phyloP scores from a whole-genome alignment of 768 basidiomycete species.

The Tricholoma sp. region DNA sequence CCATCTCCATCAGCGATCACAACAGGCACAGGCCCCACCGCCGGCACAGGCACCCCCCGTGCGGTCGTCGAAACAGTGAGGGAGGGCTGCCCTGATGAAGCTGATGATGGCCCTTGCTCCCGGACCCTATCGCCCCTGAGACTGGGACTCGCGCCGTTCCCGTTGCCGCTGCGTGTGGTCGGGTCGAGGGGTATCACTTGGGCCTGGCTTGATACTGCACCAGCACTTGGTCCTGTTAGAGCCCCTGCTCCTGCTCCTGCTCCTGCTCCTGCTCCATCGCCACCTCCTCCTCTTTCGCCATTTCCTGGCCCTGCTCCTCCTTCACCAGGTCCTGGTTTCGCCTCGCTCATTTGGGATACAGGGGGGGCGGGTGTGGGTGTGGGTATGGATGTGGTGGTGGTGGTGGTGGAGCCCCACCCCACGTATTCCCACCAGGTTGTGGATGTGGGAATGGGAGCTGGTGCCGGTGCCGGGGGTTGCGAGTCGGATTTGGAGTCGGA shows the following conservation, averaged over 20 bases:
- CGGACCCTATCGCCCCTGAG: no score
- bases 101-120: no score
- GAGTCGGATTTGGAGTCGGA: neutral
- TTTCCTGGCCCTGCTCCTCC: neutral
- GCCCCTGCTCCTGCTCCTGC: no score
- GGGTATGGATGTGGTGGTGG: no score
- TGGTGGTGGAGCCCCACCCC: conserved; percentile 29
- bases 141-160: neutral
- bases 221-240: neutral
- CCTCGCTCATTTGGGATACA: neutral
- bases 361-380: neutral
- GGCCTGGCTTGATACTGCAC: no score
- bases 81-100: neutral
- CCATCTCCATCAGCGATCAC: no score
- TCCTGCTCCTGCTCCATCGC: no score
- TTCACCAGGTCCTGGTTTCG: neutral
- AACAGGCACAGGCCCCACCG: neutral
- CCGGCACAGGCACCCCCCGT: neutral
- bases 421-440: conserved; percentile 50
- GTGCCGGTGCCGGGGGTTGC: neutral
- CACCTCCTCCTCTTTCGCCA: neutral
- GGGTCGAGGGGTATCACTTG: neutral
- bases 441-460: conserved; percentile 3
- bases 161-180: neutral
- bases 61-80: neutral